A percentile compares a stretch with the other conserved stretches of the same genome.
phyloP scores from a whole-genome alignment of 2,329 filamentous ascomycete genomes.

The Aspergillus quadricinctus region DNA sequence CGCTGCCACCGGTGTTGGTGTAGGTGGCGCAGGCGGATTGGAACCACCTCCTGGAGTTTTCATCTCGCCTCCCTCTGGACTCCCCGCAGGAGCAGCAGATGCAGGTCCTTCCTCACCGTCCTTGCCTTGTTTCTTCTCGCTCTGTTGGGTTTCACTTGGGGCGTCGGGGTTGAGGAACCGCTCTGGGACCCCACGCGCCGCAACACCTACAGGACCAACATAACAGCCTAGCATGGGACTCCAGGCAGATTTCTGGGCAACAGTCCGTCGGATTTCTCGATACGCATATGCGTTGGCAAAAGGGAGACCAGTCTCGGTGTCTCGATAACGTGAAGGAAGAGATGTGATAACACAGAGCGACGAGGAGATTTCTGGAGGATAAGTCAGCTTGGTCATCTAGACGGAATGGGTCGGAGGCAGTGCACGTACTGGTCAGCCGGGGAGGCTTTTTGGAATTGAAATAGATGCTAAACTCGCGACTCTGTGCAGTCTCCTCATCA shows the following conservation, averaged over 20 bases:
- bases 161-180: conserved; percentile 53
- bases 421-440: conserved; percentile 45
- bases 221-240: conserved; percentile 77
- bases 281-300: conserved; percentile 79
- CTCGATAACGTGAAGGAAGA: conserved; percentile 73
- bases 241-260: conserved; percentile 73
- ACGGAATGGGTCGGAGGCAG: conserved; percentile 5
- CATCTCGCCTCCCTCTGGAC: conserved; percentile 9
- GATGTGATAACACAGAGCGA: conserved; percentile 77
- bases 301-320: conserved; percentile 76
- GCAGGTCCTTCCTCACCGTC: background rate
- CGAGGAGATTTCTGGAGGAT: conserved; percentile 37
- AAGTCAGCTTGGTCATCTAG: background rate
- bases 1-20: conserved; percentile 5
- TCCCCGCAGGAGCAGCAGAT: conserved; percentile 1
- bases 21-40: conserved; percentile 1
- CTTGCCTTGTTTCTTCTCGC: conserved; percentile 4
- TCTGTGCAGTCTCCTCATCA: conserved; percentile 51
- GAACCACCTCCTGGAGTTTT: conserved; percentile 2
- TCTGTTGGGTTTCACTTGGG: conserved; percentile 12
- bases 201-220: conserved; percentile 60
- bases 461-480: conserved; percentile 52
- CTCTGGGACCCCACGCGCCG: conserved; percentile 72
- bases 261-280: conserved; percentile 68
- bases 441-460: conserved; percentile 49